These are phyloP conservation scores for Cucumis cinereus DNA, from an alignment of 306 rosid species.

Conservation along the genomic window DNA sequence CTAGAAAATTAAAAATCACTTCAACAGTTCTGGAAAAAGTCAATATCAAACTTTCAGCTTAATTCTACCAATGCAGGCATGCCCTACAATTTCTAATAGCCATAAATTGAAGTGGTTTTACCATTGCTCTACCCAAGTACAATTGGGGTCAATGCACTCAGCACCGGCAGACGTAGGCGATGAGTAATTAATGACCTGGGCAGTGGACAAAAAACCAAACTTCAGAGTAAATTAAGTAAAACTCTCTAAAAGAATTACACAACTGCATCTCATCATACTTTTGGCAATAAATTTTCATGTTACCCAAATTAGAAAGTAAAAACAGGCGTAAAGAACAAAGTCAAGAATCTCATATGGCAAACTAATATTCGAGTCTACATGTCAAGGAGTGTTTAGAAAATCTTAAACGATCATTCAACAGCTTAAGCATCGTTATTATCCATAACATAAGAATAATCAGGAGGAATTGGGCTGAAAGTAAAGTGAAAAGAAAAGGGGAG, in stretches of 20 bases:
- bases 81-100: background rate
- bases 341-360: background rate
- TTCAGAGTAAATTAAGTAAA: conserved; percentile 1
- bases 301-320: background rate
- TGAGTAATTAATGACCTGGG: conserved; percentile 75
- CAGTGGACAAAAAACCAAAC: conserved; percentile 14
- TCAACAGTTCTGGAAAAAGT: background rate
- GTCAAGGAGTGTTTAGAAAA: background rate
- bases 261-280: background rate
- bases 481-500: background rate
- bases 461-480: background rate
- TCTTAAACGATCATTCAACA: background rate
- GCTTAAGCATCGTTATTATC: background rate
- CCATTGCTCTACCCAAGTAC: conserved; percentile 99
- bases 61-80: background rate
- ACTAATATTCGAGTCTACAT: background rate
- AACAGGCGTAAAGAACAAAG: background rate
- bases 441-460: background rate
- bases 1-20: background rate
- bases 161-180: conserved; percentile 95
- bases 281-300: background rate
- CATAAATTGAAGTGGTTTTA: conserved; percentile 15
- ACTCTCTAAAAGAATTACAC: background rate
- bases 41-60: background rate
- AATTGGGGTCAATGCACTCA: conserved; percentile 80